A percentile compares a stretch with the other conserved stretches of the same genome.
These are phyloP conservation scores for Citrus medica DNA, from an alignment of 345 rosid genomes.

Conservation along the genomic window DNA sequence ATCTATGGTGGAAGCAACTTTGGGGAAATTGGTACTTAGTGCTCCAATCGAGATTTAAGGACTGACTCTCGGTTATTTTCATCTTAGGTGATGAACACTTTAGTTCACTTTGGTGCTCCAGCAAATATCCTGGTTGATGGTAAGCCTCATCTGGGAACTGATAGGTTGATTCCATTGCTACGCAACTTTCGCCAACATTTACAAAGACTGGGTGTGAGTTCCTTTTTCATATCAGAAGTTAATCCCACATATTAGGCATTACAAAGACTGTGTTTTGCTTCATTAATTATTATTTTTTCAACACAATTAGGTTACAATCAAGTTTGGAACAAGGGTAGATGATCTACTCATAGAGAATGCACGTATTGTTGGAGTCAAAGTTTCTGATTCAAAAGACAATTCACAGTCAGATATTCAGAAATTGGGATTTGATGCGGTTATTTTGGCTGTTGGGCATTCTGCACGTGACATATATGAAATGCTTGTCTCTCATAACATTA, in stretches of 20 bases:
- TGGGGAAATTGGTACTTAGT: neutral
- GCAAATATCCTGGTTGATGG: slow-evolving; percentile 72
- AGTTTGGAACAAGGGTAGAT: slow-evolving; percentile 82
- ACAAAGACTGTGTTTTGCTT: neutral
- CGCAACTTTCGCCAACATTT: slow-evolving; percentile 82
- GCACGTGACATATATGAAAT: slow-evolving; percentile 89
- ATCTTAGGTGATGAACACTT: slow-evolving; percentile 77
- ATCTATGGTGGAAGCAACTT: neutral
- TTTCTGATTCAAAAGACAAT: slow-evolving; percentile 52
- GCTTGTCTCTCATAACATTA: slow-evolving; percentile 83
- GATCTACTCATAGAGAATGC: slow-evolving; percentile 67
- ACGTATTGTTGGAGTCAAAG: slow-evolving; percentile 64
- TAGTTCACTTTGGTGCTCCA: slow-evolving; percentile 95
- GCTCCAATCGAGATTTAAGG: neutral
- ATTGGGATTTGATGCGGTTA: slow-evolving; percentile 63
- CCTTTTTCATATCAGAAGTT: neutral
- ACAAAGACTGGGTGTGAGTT: slow-evolving; percentile 70
- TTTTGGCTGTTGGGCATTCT: slow-evolving; percentile 97
- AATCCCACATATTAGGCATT: neutral
- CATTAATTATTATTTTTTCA: slow-evolving; percentile 2
- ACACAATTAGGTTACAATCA: slow-evolving; percentile 60
- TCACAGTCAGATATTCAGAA: slow-evolving; percentile 31
- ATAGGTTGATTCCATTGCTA: slow-evolving; percentile 75
- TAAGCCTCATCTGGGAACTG: slow-evolving; percentile 98
- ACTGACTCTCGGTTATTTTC: slow-evolving; percentile 7